phyloP scores from a whole-genome alignment of 169 alveolate species.

The Cryptosporidium xiaoi region DNA sequence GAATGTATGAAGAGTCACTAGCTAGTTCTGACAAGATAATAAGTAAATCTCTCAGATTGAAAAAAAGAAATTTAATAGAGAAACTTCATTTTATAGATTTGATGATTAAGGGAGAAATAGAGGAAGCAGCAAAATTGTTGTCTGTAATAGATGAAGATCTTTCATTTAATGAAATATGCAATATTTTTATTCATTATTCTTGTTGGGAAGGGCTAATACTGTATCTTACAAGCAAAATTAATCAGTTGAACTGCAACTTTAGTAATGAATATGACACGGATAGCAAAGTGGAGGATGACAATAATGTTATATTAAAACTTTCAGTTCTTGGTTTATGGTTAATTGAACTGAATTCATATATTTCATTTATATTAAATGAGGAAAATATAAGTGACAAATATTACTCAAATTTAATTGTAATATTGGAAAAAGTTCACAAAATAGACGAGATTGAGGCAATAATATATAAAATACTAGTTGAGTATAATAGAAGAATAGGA shows the following conservation, averaged over 20 bases:
- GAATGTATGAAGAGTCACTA: constrained; percentile 54
- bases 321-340: constrained; percentile 48
- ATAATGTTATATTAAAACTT: constrained; percentile 18
- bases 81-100: constrained; percentile 46
- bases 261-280: not conserved
- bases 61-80: constrained; percentile 2
- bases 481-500: constrained; percentile 41
- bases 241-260: not conserved
- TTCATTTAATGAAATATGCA: constrained; percentile 67
- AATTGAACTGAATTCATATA: constrained; percentile 35
- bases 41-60: constrained; percentile 15
- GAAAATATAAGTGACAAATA: constrained; percentile 4
- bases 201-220: constrained; percentile 50
- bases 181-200: constrained; percentile 17
- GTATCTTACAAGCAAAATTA: constrained; percentile 29
- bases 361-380: constrained; percentile 32
- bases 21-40: constrained; percentile 20
- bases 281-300: not conserved
- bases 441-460: constrained; percentile 57
- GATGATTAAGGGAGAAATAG: constrained; percentile 13
- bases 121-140: constrained; percentile 24
- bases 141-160: constrained; percentile 23
- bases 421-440: constrained; percentile 12
- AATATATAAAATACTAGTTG: constrained; percentile 23
- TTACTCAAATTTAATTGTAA: constrained; percentile 6